Base-by-base conservation (phyloP, 1,284 basidiomycete genomes). In the Leucoagaricus sp. region DNA sequence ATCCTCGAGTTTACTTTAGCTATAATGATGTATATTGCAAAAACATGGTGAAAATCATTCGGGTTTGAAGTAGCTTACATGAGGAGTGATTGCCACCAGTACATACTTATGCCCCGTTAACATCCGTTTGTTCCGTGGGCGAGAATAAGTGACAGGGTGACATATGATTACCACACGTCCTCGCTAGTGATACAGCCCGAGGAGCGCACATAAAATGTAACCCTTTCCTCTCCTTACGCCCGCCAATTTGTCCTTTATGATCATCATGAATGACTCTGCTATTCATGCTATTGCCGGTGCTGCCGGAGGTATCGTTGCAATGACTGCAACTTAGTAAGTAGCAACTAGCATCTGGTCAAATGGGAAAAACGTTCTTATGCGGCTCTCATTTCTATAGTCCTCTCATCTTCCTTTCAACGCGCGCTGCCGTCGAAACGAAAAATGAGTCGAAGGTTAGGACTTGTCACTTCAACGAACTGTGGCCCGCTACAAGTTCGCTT, bases 201-300 rank as follows among this genome's bases (percentile, higher is more conserved):
- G 21, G 49, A 6, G 44, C 38, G 28, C 45, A 44, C 48, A 51
- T 57, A 50, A 53, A 55, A 49, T 46, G 49, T 47, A 28, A 15
- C 36, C 34, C 9, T 33, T 34, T 49, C 47, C 47, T 49, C 41
- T 49, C 41, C 49, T 36, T 49, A 10, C 36, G 40, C n/a, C 17
- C 17, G 17, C 19, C 44, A 47, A 36, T 49, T 56, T 55, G 23
- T 40, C 49, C n/a, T 51, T 47, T 46, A 54, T 51, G 55, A 59
- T 50, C 55, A 79, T 70, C 67, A 79, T 86, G 75, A 84, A 80
- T 71, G 94, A 98, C 72, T 94, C 93, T 52, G 79, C 87, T 31
- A 91, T 98, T 48, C 95, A 98, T 68, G 86, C 96, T 29, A 72
- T 92, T 33, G 93, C 96, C 21, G 96, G 96, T 44, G 93, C 94